These are phyloP conservation scores for Penicillium steckii DNA, from an alignment of 495 filamentous ascomycete genomes.

Conservation along the genomic window DNA sequence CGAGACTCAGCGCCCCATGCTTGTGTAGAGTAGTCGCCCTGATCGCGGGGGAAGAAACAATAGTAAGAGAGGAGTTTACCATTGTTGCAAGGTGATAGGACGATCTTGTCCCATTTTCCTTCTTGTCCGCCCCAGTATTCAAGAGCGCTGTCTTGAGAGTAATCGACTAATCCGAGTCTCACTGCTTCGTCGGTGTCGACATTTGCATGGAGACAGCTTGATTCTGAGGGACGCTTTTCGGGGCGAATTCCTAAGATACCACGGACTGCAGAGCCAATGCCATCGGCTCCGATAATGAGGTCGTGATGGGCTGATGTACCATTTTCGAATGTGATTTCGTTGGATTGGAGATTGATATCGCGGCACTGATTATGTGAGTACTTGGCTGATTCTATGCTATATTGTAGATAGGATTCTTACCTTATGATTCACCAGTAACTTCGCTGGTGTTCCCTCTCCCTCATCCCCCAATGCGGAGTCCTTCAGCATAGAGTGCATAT, in stretches of 20 bases:
- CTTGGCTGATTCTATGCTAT: too few relatives aligned
- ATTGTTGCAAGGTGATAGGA: constrained; percentile 47
- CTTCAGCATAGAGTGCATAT: constrained; percentile 56
- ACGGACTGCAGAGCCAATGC: constrained; percentile 45
- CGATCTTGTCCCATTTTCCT: constrained; percentile 49
- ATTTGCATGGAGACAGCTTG: constrained; percentile 47
- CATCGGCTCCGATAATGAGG: constrained; percentile 45
- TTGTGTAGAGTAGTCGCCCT: constrained; percentile 41
- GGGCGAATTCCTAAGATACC: constrained; percentile 41
- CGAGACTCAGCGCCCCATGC: constrained; percentile 38
- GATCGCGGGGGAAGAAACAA: constrained; percentile 48
- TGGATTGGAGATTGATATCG: constrained; percentile 35
- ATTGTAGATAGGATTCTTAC: constrained; percentile 17
- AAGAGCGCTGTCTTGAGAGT: constrained; percentile 41
- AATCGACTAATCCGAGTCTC: constrained; percentile 41
- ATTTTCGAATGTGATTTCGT: constrained; percentile 39
- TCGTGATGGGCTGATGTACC: constrained; percentile 31
- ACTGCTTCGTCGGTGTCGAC: constrained; percentile 43
- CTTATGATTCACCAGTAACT: constrained; percentile 42
- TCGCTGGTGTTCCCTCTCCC: constrained; percentile 42
- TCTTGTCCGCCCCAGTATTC: constrained; percentile 53
- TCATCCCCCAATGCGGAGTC: constrained; percentile 43
- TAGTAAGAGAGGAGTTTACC: constrained; percentile 48
- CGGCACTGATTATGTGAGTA: constrained; percentile 23
- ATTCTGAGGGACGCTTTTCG: constrained; percentile 43